Base-by-base conservation (phyloP, 495 filamentous ascomycete genomes). In the Xylaria telfairii region DNA sequence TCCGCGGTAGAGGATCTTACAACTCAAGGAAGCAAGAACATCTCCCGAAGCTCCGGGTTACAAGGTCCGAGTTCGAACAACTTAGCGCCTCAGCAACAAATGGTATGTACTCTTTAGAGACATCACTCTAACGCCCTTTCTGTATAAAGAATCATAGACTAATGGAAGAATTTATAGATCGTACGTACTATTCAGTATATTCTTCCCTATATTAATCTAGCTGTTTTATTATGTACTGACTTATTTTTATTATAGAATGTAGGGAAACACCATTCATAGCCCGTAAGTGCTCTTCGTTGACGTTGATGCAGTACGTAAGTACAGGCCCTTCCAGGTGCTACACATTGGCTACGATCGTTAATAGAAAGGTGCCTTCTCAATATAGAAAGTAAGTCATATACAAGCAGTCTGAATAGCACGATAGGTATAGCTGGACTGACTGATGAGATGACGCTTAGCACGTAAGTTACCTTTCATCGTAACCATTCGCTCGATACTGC, bases 361-460 rank as follows among this genome's bases (percentile, higher is more conserved):
- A 46, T 46, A 8, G 44, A 46, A 46, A 46, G 44, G 19, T 46
- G 10, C 44, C 44, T 46, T n/a, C 44, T 46, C 44, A 13, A 46
- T 46, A 46, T 46, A 46, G 44, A 46, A n/a, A 46, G 44, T 46
- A 46, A 46, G 44, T 46, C 44, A n/a, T 46, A 46, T 46, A 46
- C 44, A 46, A 46, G 44, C 44, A 46, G 19, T 46, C 44, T 46
- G 15, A 46, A 46, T 46, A 46, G 44, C 44, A 46, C 44, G 44
- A 46, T 46, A 46, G 44, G 44, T n/a, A 46, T n/a, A 46, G 44
- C 44, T 46, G 44, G 44, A 46, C 44, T 46, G 15, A 46, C 44
- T 3, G 44, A 46, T 46, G 44, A 46, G 44, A 46, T 46, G 44
- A n/a, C 44, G 4, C 44, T 46, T 13, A 46, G 44, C 44, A 46